Base-by-base conservation (phyloP, 768 basidiomycete species). In the Amanita pallidorosea region DNA sequence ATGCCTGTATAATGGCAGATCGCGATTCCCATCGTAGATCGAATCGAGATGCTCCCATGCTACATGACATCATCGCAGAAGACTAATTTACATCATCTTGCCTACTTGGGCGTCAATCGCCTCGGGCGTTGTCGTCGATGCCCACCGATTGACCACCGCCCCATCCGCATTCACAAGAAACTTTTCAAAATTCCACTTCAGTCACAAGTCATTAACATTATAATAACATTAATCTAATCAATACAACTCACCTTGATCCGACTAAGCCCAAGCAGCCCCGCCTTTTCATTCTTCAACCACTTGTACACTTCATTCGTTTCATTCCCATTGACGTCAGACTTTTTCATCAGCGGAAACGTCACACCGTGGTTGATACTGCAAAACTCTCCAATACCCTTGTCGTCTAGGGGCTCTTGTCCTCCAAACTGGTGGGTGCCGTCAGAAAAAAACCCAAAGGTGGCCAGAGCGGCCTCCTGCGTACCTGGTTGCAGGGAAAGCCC, bases 141-240 rank as follows among this genome's bases (percentile, higher is more conserved):
- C 81, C 84, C 86, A 90, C 50, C 77, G 79, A 57, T 83, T 68
- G 20, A 85, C 79, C 12, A 89, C 85, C 1, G 79, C 76, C 29
- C 89, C 88, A 40, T 88, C 70, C 66, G 80, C 80, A 65, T 91
- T 76, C 40, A 94, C 67, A 52, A 94, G 70, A 71, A 93, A 94
- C 64, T 89, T 89, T 66, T 89, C 88, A 65, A 91, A 91, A 66
- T 92, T 92, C 90, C 89, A 92, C 84, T 87, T n/a, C n/a, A n/a
- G 52, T 31, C 23, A 23, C 23, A 23, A 23, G 2, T 5, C 23
- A 23, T 5, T 23, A n/a, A n/a, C 23, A 23, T 23, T 23, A 23
- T 23, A 23, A 23, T 23, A 23, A 23, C 5, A 23, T 2, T 2
- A 23, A 23, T 5, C 2, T 5, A 23, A 29, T n/a, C n/a, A 29